Evolutionary conservation across 2,329 filamentous ascomycete genomes (phyloP).

Genomic region (Botrytis aclada): DNA sequence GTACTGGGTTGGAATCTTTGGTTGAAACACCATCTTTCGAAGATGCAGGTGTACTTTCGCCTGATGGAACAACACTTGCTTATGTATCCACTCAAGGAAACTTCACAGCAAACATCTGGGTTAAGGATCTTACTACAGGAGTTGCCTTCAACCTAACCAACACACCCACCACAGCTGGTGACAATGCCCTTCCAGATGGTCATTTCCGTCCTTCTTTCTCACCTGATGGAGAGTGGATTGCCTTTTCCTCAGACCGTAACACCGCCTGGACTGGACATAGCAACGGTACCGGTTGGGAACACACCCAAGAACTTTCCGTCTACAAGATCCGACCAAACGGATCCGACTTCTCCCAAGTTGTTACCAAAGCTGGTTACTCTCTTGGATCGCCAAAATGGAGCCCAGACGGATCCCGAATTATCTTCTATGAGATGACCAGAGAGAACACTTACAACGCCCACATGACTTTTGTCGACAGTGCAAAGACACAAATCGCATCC

Average conservation of each 20-base stretch:
- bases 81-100: conserved; percentile 42
- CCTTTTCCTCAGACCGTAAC: conserved; percentile 44
- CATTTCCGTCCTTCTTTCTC: conserved; percentile 43
- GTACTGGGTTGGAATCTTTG: conserved; percentile 39
- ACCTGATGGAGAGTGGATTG: conserved; percentile 43
- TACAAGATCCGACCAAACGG: conserved; percentile 42
- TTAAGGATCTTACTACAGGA: conserved; percentile 41
- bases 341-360: conserved; percentile 40
- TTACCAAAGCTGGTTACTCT: conserved; percentile 38
- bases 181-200: conserved; percentile 30
- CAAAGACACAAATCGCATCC: conserved; percentile 37
- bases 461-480: conserved; percentile 26
- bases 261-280: conserved; percentile 44
- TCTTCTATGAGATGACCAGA: conserved; percentile 43
- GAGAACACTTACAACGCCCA: conserved; percentile 43
- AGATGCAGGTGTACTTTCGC: conserved; percentile 41
- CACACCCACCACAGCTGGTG: conserved; percentile 29
- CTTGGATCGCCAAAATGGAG: conserved; percentile 43
- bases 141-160: conserved; percentile 40
- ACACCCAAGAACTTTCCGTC: conserved; percentile 42
- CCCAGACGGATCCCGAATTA: conserved; percentile 38
- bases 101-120: conserved; percentile 43
- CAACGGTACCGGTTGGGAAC: conserved; percentile 43
- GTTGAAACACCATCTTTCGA: conserved; percentile 40
- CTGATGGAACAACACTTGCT: conserved; percentile 40